Evolutionary conservation across 2,329 filamentous ascomycete species (phyloP).

Genomic region (Pseudogymnoascus destructans): DNA sequence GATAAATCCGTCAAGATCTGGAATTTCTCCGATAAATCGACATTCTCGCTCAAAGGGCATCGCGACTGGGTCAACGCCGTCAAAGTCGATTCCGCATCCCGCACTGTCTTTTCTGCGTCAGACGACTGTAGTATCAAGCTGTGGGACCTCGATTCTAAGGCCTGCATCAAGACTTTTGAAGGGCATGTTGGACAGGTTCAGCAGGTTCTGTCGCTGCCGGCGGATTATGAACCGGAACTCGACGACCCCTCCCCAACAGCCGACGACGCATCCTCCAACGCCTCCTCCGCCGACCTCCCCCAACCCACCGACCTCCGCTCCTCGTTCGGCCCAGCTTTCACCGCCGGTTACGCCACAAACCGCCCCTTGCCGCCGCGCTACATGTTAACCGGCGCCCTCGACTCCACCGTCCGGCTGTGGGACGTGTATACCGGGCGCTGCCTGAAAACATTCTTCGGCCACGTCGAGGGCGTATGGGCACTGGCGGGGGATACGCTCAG

Average conservation of each 20-base stretch:
- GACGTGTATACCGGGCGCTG: slow-evolving; percentile 71
- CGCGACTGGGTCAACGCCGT: slow-evolving; percentile 96
- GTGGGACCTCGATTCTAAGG: slow-evolving; percentile 80
- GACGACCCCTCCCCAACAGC: slow-evolving; percentile 29
- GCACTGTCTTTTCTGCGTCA: slow-evolving; percentile 82
- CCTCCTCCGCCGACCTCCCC: slow-evolving; percentile 11
- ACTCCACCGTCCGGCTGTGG: slow-evolving; percentile 87
- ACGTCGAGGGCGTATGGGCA: slow-evolving; percentile 92
- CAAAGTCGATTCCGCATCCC: slow-evolving; percentile 65
- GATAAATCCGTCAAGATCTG: slow-evolving; percentile 87
- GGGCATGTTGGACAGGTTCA: slow-evolving; percentile 94
- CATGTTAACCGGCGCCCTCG: slow-evolving; percentile 84
- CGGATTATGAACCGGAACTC: slow-evolving; percentile 82
- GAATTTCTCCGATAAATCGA: slow-evolving; percentile 75
- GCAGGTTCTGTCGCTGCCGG: slow-evolving; percentile 71
- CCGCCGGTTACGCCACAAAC: slow-evolving; percentile 46
- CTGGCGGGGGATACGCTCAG: slow-evolving; percentile 79
- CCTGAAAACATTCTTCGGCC: slow-evolving; percentile 87
- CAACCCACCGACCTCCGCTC: slow-evolving; percentile 15
- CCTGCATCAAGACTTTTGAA: slow-evolving; percentile 64
- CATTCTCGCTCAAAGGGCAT: slow-evolving; percentile 70
- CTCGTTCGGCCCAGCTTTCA: slow-evolving; percentile 33
- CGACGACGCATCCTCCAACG: slow-evolving; percentile 35
- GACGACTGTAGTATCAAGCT: slow-evolving; percentile 86
- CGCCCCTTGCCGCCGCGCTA: slow-evolving; percentile 73